Conservation (phyloP, 2,329 filamentous ascomycete genomes). For the Talaromyces albobiverticillius region DNA sequence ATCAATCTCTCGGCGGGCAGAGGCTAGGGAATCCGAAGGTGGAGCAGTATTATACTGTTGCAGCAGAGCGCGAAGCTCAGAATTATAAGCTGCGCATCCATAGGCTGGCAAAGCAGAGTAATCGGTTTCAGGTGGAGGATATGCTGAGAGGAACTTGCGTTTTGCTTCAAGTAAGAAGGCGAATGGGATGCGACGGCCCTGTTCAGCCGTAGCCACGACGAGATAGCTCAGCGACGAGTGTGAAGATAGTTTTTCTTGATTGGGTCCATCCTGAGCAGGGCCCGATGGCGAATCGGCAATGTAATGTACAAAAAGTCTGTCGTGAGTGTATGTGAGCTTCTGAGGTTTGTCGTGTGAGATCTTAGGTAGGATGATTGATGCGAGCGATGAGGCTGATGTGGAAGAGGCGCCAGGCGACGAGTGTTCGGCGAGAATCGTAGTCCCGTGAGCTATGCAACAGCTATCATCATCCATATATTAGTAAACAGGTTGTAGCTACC, state of each 20-base stretch:
- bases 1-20: constrained; percentile 86
- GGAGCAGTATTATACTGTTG: constrained; percentile 78
- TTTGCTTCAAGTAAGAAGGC: constrained; percentile 90
- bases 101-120: constrained; percentile 81
- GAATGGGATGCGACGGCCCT: constrained; percentile 87
- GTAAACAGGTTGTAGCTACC: constrained; percentile 4
- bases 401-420: constrained; percentile 79
- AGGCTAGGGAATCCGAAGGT: constrained; percentile 75
- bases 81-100: constrained; percentile 85
- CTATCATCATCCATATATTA: constrained; percentile 46
- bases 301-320: constrained; percentile 91
- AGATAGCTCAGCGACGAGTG: constrained; percentile 87
- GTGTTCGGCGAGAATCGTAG: constrained; percentile 90
- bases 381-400: constrained; percentile 82
- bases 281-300: constrained; percentile 77
- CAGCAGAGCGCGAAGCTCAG: constrained; percentile 72
- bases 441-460: constrained; percentile 90
- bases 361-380: constrained; percentile 91
- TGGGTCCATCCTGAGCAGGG: constrained; percentile 37
- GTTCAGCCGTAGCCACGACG: constrained; percentile 75
- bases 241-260: constrained; percentile 33
- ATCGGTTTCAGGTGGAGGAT: constrained; percentile 64
- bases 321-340: constrained; percentile 93
- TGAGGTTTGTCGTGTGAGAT: constrained; percentile 77
- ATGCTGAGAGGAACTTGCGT: constrained; percentile 75